These are phyloP conservation scores for Aegilops sharonensis DNA, from an alignment of 176 grass and related monocot genomes.

Conservation along the genomic window DNA sequence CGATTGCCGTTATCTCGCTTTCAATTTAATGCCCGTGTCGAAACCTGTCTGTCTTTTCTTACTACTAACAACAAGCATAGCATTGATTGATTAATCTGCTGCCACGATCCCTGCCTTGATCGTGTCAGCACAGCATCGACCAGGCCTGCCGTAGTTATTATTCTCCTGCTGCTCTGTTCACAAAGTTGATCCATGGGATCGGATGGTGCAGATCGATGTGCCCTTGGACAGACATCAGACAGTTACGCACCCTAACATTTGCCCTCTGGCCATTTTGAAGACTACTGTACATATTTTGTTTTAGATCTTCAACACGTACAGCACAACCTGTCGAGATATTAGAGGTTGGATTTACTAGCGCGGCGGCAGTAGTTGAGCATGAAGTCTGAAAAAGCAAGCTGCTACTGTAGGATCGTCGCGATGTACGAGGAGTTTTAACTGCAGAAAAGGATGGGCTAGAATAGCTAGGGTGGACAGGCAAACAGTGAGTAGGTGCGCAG, in stretches of 20 bases:
- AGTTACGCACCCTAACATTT: background rate
- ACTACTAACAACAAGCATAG: background rate
- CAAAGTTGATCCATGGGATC: background rate
- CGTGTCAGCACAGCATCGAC: slow-evolving; percentile 21
- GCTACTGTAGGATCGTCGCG: background rate
- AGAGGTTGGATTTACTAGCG: background rate
- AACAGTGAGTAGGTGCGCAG: background rate
- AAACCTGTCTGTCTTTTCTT: slow-evolving; percentile 5
- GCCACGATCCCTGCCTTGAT: background rate
- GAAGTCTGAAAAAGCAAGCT: background rate
- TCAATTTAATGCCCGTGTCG: slow-evolving; percentile 30
- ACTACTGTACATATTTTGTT: no score
- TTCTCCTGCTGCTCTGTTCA: background rate
- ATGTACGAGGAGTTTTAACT: background rate
- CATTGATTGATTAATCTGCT: slow-evolving; percentile 6
- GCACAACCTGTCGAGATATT: no score
- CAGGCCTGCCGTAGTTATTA: background rate
- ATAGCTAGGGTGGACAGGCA: background rate
- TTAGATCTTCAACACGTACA: no score
- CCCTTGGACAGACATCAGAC: background rate
- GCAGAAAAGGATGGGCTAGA: background rate
- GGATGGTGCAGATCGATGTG: background rate
- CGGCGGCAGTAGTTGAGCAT: background rate
- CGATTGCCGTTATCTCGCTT: background rate
- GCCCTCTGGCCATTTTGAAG: no score